A percentile compares a stretch with the other conserved stretches of the same genome.
Conservation (phyloP, 2,329 filamentous ascomycete genomes). For the Helotiales sp. region DNA sequence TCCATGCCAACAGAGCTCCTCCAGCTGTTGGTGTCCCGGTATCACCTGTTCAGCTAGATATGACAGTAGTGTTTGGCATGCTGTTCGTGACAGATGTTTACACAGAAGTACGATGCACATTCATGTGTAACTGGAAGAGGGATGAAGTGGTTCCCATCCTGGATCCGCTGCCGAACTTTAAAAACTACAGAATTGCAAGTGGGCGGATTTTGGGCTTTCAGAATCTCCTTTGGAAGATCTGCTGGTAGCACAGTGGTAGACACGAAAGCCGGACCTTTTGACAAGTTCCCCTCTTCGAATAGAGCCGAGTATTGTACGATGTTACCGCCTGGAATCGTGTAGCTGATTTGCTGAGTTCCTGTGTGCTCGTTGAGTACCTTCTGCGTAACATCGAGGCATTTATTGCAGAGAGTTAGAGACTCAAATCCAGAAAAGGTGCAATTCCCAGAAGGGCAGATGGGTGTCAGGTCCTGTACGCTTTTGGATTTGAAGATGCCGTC, state of each 20-base stretch:
- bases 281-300: background rate
- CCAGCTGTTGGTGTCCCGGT: conserved; percentile 19
- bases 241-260: background rate
- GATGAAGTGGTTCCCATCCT: background rate
- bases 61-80: background rate
- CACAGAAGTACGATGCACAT: conserved; percentile 18
- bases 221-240: background rate
- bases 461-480: background rate
- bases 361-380: background rate
- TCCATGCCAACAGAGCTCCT: conserved; percentile 10
- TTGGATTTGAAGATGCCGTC: conserved; percentile 15
- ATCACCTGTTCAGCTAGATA: conserved; percentile 12
- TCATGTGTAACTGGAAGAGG: background rate
- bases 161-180: background rate
- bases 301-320: conserved; percentile 1
- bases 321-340: conserved; percentile 14
- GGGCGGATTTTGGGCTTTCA: background rate
- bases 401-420: conserved; percentile 18
- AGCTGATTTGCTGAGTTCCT: conserved; percentile 13
- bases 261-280: background rate
- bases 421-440: conserved; percentile 14
- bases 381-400: conserved; percentile 14
- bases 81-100: conserved; percentile 17
- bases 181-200: background rate
- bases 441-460: background rate